A percentile compares a stretch with the other conserved stretches of the same genome.
These are phyloP conservation scores for Exserohilum turcica DNA, from an alignment of 2,329 filamentous ascomycete genomes.

Conservation along the genomic window DNA sequence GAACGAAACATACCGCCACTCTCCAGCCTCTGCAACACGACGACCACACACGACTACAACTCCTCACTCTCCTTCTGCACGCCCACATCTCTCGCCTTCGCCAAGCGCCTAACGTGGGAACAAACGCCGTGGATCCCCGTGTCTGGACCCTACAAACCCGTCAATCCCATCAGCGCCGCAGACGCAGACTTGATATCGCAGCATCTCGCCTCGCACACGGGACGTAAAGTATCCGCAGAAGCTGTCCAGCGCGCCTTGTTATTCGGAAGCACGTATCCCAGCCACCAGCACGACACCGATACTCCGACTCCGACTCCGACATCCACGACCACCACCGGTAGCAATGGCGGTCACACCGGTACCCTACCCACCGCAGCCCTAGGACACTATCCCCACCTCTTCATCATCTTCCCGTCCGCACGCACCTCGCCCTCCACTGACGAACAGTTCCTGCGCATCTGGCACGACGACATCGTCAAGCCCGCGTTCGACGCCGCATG, in stretches of 20 bases:
- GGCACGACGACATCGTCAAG: conserved; percentile 28
- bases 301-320: too few species aligned
- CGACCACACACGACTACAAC: too few species aligned
- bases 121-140: conserved; percentile 23
- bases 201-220: neutral
- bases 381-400: conserved; percentile 12
- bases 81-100: conserved; percentile 23
- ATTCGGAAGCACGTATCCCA: conserved; percentile 15
- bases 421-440: neutral
- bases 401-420: conserved; percentile 24
- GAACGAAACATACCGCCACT: conserved; percentile 9
- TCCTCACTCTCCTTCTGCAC: conserved; percentile 22
- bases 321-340: neutral
- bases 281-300: too few species aligned
- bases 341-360: neutral
- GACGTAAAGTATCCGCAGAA: neutral
- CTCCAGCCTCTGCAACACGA: neutral
- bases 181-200: conserved; percentile 12
- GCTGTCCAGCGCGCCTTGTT: conserved; percentile 11
- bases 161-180: conserved; percentile 8
- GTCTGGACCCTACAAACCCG: neutral
- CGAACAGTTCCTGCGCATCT: conserved; percentile 18
- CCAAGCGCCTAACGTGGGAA: conserved; percentile 29
- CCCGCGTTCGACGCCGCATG: conserved; percentile 28
- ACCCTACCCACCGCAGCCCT: too few species aligned